Conservation (phyloP, 176 grass and related monocot species). For the Carex myosuroides region DNA sequence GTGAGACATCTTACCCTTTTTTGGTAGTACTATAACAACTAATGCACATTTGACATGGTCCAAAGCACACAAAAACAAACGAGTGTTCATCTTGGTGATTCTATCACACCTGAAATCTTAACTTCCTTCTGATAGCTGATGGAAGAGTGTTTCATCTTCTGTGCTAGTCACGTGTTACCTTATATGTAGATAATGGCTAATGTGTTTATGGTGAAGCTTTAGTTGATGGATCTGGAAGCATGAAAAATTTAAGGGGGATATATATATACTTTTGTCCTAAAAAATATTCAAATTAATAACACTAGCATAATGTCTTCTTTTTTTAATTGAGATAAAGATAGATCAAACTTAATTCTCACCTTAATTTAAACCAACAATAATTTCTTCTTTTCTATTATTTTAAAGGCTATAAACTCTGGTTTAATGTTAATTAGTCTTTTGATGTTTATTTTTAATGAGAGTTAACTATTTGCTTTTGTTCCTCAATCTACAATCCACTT, state of each 20-base stretch:
- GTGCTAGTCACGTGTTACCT: background rate
- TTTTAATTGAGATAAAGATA: no score
- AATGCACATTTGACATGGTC: conserved; percentile 7
- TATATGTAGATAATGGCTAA: background rate
- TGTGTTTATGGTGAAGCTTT: background rate
- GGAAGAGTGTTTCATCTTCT: background rate
- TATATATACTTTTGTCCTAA: background rate
- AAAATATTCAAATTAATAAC: background rate
- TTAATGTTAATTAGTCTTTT: background rate
- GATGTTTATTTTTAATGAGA: background rate
- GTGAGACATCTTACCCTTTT: background rate
- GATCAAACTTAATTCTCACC: no score
- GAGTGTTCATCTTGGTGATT: background rate
- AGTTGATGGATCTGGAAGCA: background rate
- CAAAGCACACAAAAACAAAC: background rate
- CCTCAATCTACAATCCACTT: background rate
- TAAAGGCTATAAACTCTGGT: background rate
- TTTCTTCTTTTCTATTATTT: background rate
- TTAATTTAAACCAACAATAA: no score
- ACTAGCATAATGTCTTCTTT: background rate
- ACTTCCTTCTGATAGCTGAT: background rate
- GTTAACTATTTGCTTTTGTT: background rate
- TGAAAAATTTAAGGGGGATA: background rate
- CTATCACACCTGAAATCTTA: background rate
- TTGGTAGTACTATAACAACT: background rate